Evolutionary conservation across 2,329 filamentous ascomycete genomes (phyloP), one percentile per base, ranked within the genome.

Genomic region (Diplodia seriata): DNA sequence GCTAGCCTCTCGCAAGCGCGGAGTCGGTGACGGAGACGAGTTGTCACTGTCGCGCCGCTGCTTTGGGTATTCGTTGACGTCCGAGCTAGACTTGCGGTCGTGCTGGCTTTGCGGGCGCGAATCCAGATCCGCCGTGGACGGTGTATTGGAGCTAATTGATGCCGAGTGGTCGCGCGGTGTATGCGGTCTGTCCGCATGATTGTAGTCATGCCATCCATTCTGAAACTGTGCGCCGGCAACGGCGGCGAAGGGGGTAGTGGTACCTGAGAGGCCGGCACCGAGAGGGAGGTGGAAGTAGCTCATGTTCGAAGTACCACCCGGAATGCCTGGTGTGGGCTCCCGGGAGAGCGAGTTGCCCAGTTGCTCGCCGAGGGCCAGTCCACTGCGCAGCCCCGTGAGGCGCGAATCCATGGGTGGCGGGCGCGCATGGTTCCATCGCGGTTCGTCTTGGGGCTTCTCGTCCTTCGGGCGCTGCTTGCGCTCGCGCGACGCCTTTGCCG

Each of bases 241-340:
- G 61, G 91, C 91, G 7, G 92, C 91, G 36, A 94, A 84, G 53
- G 92, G 92, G 31, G 92, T 94, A 70, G 92, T 90, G 14, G 90
- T 89, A 31, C 92, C 92, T 57, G 90, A 91, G 71, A 91, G 85
- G 3, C 89, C 89, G 31, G 86, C 85, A 9, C 89, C 87, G 4
- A 94, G 83, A 71, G 93, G 91, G 20, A 90, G 88, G 76, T 94
- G 91, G 75, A 95, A 94, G 78, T 94, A 95, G 76, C 90, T 90
- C 73, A 94, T 84, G 72, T 92, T 93, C 12, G 90, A 90, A 12
- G 90, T 90, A 36, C 90, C 90, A 68, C 91, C 90, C 5, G 90
- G 85, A 81, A 73, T 72, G 83, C 89, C 72, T 86, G 82, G 78
- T 86, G 90, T 73, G 82, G 87, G 76, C 80, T 77, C 77, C 70